Conservation (phyloP, 2,329 filamentous ascomycete species). For the Chlorencoelia australis region DNA sequence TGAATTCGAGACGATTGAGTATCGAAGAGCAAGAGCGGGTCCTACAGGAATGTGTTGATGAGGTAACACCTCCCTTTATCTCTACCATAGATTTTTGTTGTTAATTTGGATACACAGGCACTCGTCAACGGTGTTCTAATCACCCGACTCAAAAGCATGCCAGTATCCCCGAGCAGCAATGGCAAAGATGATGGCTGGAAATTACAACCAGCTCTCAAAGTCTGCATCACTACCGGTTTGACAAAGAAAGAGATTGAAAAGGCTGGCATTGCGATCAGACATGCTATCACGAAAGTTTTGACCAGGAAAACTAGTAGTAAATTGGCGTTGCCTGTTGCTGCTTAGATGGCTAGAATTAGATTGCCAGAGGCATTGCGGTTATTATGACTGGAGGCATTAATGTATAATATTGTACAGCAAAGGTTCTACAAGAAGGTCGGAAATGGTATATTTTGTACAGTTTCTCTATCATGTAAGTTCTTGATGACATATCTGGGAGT, state of each 20-base stretch:
- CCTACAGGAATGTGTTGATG: slow-evolving; percentile 87
- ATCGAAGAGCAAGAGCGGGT: slow-evolving; percentile 73
- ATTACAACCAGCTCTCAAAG: slow-evolving; percentile 74
- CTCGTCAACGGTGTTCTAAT: slow-evolving; percentile 84
- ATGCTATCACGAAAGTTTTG: slow-evolving; percentile 91
- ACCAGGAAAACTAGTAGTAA: slow-evolving; percentile 47
- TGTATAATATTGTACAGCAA: too few relatives aligned
- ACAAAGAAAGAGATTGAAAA: slow-evolving; percentile 95
- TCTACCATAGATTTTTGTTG: too few relatives aligned
- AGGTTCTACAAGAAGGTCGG: too few relatives aligned
- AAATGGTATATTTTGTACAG: too few relatives aligned
- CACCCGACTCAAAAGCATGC: slow-evolving; percentile 72
- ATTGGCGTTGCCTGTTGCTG: slow-evolving; percentile 28
- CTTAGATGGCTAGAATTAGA: too few relatives aligned
- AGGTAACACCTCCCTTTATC: slow-evolving; percentile 47
- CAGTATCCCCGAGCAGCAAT: slow-evolving; percentile 51
- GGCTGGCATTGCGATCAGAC: slow-evolving; percentile 75
- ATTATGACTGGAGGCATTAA: too few relatives aligned
- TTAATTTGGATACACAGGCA: slow-evolving; percentile 44
- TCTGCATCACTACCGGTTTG: slow-evolving; percentile 80
- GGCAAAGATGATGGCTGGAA: slow-evolving; percentile 61
- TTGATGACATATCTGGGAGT: too few relatives aligned
- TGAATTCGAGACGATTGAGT: slow-evolving; percentile 58
- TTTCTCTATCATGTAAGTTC: too few relatives aligned
- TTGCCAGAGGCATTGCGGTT: too few relatives aligned